Conservation (phyloP, 108 stramenopile genomes). For the Thalassiosira profunda region DNA sequence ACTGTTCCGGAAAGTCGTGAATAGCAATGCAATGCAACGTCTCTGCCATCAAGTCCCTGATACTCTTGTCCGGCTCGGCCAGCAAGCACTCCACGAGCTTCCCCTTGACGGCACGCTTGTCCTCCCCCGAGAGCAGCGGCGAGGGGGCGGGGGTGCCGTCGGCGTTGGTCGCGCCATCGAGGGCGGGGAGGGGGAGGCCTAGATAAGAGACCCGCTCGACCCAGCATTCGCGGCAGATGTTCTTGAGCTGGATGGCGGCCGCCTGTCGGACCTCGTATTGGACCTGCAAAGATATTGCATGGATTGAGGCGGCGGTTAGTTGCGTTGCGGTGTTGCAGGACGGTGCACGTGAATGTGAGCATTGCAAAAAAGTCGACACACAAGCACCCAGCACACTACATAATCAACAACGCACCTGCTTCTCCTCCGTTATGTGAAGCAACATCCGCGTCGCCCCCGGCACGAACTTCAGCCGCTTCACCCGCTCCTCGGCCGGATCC, state of each 20-base stretch:
- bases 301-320: not conserved
- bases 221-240: conserved; percentile 93
- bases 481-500: conserved; percentile 80
- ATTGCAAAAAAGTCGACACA: too few relatives aligned
- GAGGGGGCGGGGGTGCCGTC: too few relatives aligned
- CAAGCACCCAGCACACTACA: too few relatives aligned
- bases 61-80: conserved; percentile 84
- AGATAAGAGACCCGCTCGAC: conserved; percentile 75
- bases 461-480: conserved; percentile 87
- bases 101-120: conserved; percentile 68
- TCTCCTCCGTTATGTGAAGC: conserved; percentile 86
- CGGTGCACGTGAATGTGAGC: too few relatives aligned
- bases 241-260: conserved; percentile 92
- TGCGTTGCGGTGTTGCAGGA: conserved; percentile 1
- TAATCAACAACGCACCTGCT: conserved; percentile 91
- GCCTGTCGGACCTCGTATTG: conserved; percentile 92
- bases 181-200: conserved; percentile 37
- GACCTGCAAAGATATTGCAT: too few relatives aligned
- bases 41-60: conserved; percentile 94
- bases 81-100: conserved; percentile 84
- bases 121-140: conserved; percentile 65
- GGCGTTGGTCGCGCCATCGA: conserved; percentile 40
- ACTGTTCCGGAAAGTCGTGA: conserved; percentile 93
- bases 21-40: conserved; percentile 90
- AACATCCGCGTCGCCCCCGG: conserved; percentile 75